A percentile compares a stretch with the other conserved stretches of the same genome.
These are phyloP conservation scores for Nicotiana sylvestris DNA, from an alignment of 257 asterid genomes.

Conservation along the genomic window DNA sequence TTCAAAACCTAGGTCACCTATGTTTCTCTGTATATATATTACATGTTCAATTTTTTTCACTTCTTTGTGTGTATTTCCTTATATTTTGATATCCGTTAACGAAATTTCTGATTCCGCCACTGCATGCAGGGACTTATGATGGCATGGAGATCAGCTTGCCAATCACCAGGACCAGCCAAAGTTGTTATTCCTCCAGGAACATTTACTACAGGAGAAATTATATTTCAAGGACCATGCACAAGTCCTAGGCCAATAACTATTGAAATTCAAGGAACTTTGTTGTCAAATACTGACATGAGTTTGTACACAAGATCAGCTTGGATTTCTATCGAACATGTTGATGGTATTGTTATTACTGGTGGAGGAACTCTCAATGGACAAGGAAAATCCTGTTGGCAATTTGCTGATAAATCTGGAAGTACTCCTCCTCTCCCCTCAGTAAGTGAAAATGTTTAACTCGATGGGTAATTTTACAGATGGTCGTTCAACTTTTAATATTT, in stretches of 20 bases:
- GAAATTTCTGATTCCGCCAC: too few species aligned
- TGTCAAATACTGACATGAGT: constrained; percentile 44
- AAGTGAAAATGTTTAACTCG: neutral
- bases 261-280: constrained; percentile 49
- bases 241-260: constrained; percentile 28
- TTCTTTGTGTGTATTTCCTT: too few species aligned
- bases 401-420: neutral
- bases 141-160: constrained; percentile 60
- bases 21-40: too few species aligned
- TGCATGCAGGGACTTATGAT: constrained; percentile 33
- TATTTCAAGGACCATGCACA: constrained; percentile 56
- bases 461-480: neutral
- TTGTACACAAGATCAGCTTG: constrained; percentile 30
- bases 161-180: constrained; percentile 25
- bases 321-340: constrained; percentile 36
- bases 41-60: too few species aligned
- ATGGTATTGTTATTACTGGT: constrained; percentile 43
- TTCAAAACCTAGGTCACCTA: too few species aligned
- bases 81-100: too few species aligned
- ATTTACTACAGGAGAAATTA: constrained; percentile 39
- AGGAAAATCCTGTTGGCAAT: constrained; percentile 38
- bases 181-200: constrained; percentile 43
- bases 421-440: constrained; percentile 27
- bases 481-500: neutral
- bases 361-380: constrained; percentile 60